phyloP scores from a whole-genome alignment of 2,329 filamentous ascomycete species.

The Sclerotinia nivalis region DNA sequence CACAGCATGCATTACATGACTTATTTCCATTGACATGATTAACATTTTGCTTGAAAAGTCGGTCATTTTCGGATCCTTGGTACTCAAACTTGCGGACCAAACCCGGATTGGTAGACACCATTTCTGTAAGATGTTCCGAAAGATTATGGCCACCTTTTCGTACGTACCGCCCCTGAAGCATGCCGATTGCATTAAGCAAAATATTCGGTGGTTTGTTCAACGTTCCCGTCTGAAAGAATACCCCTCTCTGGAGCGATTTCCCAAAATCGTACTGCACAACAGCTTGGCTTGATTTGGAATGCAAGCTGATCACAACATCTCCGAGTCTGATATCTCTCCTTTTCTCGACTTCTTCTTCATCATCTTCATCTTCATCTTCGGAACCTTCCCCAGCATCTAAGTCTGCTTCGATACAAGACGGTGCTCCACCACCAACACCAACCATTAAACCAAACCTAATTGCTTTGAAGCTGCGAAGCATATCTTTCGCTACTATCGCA shows the following conservation, averaged over 20 bases:
- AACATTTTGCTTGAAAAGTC: constrained; percentile 36
- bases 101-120: constrained; percentile 1
- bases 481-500: constrained; percentile 38
- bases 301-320: constrained; percentile 29
- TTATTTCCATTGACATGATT: constrained; percentile 26
- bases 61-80: constrained; percentile 33
- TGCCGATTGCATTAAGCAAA: constrained; percentile 14
- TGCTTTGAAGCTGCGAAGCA: constrained; percentile 38
- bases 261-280: constrained; percentile 38
- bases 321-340: constrained; percentile 28
- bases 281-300: constrained; percentile 23
- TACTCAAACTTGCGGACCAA: constrained; percentile 17
- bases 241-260: constrained; percentile 23
- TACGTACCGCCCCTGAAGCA: neutral
- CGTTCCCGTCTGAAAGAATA: constrained; percentile 2
- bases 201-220: constrained; percentile 14
- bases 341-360: constrained; percentile 22
- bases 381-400: constrained; percentile 15
- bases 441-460: constrained; percentile 48
- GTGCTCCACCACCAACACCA: constrained; percentile 44
- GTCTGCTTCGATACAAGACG: constrained; percentile 28
- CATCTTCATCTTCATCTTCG: constrained; percentile 9
- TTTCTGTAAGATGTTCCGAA: constrained; percentile 4
- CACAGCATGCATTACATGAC: constrained; percentile 13
- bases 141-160: neutral